Conservation (phyloP, 2,329 filamentous ascomycete genomes). For the Scleromitrula shiraiana region DNA sequence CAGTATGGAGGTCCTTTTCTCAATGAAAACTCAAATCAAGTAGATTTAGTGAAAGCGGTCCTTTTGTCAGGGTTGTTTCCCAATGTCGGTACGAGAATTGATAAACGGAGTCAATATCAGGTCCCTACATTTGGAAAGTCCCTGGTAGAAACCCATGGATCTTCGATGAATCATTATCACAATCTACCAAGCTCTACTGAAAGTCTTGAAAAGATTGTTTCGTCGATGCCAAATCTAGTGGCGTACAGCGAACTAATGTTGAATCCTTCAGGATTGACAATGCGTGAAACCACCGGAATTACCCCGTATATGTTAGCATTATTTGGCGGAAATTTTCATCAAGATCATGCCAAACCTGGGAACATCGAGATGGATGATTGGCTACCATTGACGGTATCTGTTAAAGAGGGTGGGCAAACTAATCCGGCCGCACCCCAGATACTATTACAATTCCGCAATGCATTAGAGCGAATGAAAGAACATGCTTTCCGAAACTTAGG, state of each 20-base stretch:
- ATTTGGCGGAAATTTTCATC: slow-evolving; percentile 1
- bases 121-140: neutral
- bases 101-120: neutral
- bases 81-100: slow-evolving; percentile 32
- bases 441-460: neutral
- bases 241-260: neutral
- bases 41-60: slow-evolving; percentile 39
- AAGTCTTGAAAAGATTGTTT: neutral
- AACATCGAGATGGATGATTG: slow-evolving; percentile 1
- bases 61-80: slow-evolving; percentile 37
- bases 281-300: slow-evolving; percentile 7
- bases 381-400: neutral
- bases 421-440: neutral
- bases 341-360: neutral
- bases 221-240: neutral
- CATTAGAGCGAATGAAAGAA: neutral
- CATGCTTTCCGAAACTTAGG: neutral
- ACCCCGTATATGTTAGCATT: slow-evolving; percentile 7
- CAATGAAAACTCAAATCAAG: slow-evolving; percentile 38
- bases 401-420: neutral
- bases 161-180: slow-evolving; percentile 11
- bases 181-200: neutral
- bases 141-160: neutral
- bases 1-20: slow-evolving; percentile 29
- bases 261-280: neutral